Conservation (phyloP, 257 asterid species). For the Haberlea rhodopensis region DNA sequence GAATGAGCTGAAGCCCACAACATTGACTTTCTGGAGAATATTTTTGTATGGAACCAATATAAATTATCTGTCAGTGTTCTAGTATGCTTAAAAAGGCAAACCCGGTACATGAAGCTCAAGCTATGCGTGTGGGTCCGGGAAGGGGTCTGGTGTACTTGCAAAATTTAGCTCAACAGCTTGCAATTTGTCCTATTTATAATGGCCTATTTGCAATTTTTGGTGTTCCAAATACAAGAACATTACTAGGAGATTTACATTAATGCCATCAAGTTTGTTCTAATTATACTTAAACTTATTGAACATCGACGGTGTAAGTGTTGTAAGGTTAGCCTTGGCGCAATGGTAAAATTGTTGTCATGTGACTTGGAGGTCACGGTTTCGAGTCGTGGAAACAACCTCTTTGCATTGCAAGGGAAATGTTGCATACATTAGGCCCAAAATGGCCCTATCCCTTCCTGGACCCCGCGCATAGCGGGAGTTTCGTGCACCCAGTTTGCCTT, state of each 20-base stretch:
- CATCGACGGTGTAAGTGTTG: not conserved
- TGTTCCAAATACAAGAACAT: not conserved
- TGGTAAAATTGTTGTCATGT: too few species aligned
- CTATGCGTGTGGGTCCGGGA: too few species aligned
- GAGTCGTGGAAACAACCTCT: too few species aligned
- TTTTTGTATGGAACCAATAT: not conserved
- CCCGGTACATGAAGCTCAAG: too few species aligned
- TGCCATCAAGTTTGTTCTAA: not conserved
- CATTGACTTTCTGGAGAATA: not conserved
- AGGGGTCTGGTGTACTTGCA: not conserved
- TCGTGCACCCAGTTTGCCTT: too few species aligned
- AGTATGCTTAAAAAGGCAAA: not conserved
- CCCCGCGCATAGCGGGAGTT: too few species aligned
- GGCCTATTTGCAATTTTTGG: not conserved
- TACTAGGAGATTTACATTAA: not conserved
- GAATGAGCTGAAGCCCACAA: conserved; percentile 3
- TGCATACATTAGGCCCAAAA: too few species aligned
- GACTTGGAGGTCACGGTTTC: too few species aligned
- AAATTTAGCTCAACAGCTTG: not conserved
- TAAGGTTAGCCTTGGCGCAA: too few species aligned
- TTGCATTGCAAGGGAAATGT: too few species aligned
- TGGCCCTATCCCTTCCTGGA: too few species aligned
- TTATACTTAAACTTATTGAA: not conserved
- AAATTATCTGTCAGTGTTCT: not conserved
- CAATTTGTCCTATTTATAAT: not conserved